Evolutionary conservation across 768 basidiomycete species (phyloP), one percentile per base, ranked within the genome.

Genomic region (Hypsizygus marmoreus): DNA sequence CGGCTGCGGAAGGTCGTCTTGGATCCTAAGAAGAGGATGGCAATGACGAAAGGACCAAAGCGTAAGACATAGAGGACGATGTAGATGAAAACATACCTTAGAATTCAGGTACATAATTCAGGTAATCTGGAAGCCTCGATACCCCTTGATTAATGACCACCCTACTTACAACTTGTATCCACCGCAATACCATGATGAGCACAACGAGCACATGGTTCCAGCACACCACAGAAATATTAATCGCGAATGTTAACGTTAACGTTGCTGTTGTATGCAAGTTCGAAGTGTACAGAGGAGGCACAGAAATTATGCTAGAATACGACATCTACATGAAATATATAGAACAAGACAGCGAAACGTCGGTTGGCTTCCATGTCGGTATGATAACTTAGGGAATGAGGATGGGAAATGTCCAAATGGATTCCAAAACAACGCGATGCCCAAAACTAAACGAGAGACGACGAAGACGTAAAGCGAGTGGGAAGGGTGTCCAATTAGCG

Each of bases 1-100:
- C 60, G 76, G 24, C 45, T 76, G 47, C 62, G 76, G 54, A 76
- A 76, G 65, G 59, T 66, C 39, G 67, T 71, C 36, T 54, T 75
- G 41, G 68, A 72, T 26, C 57, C 48, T 31, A 62, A 61, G 28
- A 68, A 64, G 61, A 66, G 67, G 40, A 61, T 64, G 55, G 55
- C 58, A 55, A 47, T 6, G 13, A 35, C 2, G 19, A 26, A 45
- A 11, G 30, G 43, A 45, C 24, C n/a, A n/a, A n/a, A 19, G 22
- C n/a, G 6, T 44, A 36, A 22, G 19, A 5, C 7, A 7, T 45
- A 20, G 34, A 11, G 25, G 25, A 28, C 28, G 7, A 34, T 34
- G 16, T 7, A 19, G n/a, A 34, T 14, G 14, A 14, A 19, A 19
- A 33, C 32, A n/a, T n/a, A 17, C 13, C 26, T 40, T 17, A n/a